A percentile compares a stretch with the other conserved stretches of the same genome.
Conservation (phyloP, 352 stramenopile genomes). For the Globisporangium lucens region DNA sequence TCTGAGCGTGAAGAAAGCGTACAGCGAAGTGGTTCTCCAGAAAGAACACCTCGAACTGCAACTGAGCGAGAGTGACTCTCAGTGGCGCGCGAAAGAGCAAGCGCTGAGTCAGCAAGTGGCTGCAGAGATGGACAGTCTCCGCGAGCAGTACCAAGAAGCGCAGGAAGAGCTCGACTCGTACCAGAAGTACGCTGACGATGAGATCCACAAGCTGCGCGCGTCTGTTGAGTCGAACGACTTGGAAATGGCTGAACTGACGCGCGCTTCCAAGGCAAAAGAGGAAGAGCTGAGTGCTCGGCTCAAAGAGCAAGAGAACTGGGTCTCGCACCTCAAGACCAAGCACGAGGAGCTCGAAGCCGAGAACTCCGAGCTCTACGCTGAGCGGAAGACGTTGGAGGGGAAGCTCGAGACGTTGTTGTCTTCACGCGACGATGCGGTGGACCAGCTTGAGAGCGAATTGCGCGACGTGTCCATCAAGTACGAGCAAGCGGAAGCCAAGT, state of each 20-base stretch:
- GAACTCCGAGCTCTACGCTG: conserved; percentile 29
- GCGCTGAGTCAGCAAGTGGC: conserved; percentile 25
- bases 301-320: conserved; percentile 25
- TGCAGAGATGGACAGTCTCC: conserved; percentile 37
- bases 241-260: conserved; percentile 34
- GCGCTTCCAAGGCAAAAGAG: conserved; percentile 21
- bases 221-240: conserved; percentile 35
- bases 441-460: conserved; percentile 31
- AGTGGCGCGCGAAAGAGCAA: conserved; percentile 38
- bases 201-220: conserved; percentile 46
- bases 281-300: conserved; percentile 24
- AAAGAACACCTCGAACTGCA: conserved; percentile 31
- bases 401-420: conserved; percentile 31
- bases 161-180: conserved; percentile 51
- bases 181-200: conserved; percentile 45
- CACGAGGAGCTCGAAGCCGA: conserved; percentile 32
- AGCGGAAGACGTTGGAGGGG: conserved; percentile 22
- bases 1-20: conserved; percentile 17
- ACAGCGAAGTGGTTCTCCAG: conserved; percentile 22
- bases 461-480: conserved; percentile 27
- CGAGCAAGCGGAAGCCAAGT: conserved; percentile 22
- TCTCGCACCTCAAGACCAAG: conserved; percentile 23
- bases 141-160: conserved; percentile 38
- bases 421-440: conserved; percentile 21
- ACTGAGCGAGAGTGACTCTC: conserved; percentile 21